Percentiles rank a stretch among this genome's conserved stretches.
These are phyloP conservation scores for Pseudocercospora eumusae DNA, from an alignment of 2,329 filamentous ascomycete species.

Conservation along the genomic window DNA sequence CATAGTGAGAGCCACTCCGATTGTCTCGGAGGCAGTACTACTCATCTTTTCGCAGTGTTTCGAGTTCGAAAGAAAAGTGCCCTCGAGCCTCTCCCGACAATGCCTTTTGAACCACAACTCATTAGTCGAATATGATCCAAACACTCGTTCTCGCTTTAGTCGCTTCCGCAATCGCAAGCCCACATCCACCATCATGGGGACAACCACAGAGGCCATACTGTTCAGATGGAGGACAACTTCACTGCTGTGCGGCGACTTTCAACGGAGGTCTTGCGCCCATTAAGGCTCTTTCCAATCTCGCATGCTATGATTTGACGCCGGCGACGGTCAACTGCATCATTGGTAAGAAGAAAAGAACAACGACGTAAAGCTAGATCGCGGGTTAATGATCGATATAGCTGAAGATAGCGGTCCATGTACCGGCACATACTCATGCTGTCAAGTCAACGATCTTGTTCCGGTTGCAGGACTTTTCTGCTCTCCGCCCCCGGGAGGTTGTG, in stretches of 20 bases:
- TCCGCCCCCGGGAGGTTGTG: constrained; percentile 25
- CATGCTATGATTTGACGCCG: constrained; percentile 29
- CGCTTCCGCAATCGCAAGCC: background rate
- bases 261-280: constrained; percentile 20
- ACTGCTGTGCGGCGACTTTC: constrained; percentile 26
- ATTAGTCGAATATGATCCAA: too few species aligned
- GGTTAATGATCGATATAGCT: too few species aligned
- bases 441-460: constrained; percentile 25
- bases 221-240: constrained; percentile 25
- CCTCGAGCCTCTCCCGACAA: too few species aligned
- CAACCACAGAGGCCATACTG: constrained; percentile 15
- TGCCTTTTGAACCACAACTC: too few species aligned
- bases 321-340: constrained; percentile 28
- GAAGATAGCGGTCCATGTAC: constrained; percentile 19
- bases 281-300: constrained; percentile 15
- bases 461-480: constrained; percentile 26
- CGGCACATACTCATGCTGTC: constrained; percentile 24
- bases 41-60: background rate
- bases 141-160: background rate
- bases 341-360: constrained; percentile 1
- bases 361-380: too few species aligned
- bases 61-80: background rate
- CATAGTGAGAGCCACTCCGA: background rate
- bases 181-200: background rate
- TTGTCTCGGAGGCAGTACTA: background rate